Base-by-base conservation (phyloP, 2,329 filamentous ascomycete species). In the Venturiaceae sp. region DNA sequence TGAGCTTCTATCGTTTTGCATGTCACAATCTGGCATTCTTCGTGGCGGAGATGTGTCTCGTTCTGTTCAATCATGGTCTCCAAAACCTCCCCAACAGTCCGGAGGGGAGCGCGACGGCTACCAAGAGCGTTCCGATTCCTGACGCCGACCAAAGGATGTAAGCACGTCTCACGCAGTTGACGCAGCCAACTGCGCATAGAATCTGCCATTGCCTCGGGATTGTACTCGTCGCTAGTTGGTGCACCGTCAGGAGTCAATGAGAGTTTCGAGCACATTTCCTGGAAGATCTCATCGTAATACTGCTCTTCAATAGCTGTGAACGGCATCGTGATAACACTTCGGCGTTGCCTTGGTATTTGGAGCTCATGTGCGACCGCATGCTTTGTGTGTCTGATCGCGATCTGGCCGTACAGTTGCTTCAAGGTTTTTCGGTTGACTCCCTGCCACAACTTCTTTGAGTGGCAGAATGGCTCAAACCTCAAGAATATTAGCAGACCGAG, bases 281-380 rank as follows among this genome's bases (percentile, higher is more conserved):
- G 80, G 67, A 92, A 91, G 2, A 95, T 71, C 6, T 84, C 82
- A 44, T 81, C 79, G 66, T 97, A 97, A 66, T 95, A 85, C 67
- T 96, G 90, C 67, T 96, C 89, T 68, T 97, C 94, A 11, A 97
- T 83, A 0, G 89, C 83, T 0, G 88, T 94, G 66, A 97, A 95
- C 0, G 94, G 90, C 69, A 96, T 85, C 1, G 87, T 94, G 60
- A 97, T 89, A 11, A 95, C 86, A 62, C 90, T 85, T 9, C 94
- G 84, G 66, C 88, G 92, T 67, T 99, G 94, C 0, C 83, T 78
- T 9, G 94, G 94, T 11, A 99, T 72, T 1, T 78, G 77, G 37
- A 97, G 79, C 66, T 99, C 92, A 60, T 87, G 79, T 37, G 90
- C 82, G 8, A 97, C 84, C 26, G 83, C 78, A 26, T 86, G 83